Conservation (phyloP, 257 asterid species). For the Dorcoceras hygrometricum region DNA sequence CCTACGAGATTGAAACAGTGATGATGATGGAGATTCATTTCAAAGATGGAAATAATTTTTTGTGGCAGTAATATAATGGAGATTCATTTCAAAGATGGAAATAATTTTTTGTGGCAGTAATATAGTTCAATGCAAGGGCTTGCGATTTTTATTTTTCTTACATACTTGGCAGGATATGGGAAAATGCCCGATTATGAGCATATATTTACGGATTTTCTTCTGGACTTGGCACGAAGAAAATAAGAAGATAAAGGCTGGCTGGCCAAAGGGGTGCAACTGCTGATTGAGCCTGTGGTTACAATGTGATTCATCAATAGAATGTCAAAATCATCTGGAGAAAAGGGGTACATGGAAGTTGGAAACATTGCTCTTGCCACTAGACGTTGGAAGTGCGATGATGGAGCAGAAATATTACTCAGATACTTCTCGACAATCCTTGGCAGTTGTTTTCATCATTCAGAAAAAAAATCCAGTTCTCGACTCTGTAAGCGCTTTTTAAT, state of each 20-base stretch:
- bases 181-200: slow-evolving; percentile 87
- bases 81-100: neutral
- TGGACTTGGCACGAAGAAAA: slow-evolving; percentile 55
- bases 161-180: slow-evolving; percentile 60
- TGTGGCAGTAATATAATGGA: neutral
- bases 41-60: neutral
- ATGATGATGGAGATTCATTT: neutral
- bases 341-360: neutral
- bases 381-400: neutral
- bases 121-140: neutral
- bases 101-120: neutral
- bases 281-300: neutral
- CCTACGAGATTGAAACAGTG: neutral
- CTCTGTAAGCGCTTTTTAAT: neutral
- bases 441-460: no score
- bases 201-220: slow-evolving; percentile 80
- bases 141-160: neutral
- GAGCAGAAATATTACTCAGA: neutral
- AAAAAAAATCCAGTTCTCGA: neutral
- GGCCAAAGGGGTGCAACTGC: neutral
- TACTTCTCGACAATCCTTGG: neutral
- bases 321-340: neutral
- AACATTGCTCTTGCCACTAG: no score
- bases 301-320: neutral
- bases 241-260: slow-evolving; percentile 17